phyloP scores from a whole-genome alignment of 208 protist species.

The Phytomonas serpens region DNA sequence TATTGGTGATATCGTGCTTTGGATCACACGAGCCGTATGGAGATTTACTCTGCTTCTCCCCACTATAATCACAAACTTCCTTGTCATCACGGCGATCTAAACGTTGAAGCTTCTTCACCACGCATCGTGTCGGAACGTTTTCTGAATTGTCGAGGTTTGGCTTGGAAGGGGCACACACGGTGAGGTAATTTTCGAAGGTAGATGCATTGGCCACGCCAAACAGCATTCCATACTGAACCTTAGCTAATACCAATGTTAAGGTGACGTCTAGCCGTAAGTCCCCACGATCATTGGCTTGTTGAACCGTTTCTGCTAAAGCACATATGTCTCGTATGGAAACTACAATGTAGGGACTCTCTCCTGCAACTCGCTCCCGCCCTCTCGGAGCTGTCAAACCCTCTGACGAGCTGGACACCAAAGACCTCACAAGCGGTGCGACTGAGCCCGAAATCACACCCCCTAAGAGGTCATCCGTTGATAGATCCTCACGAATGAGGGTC shows the following conservation, averaged over 20 bases:
- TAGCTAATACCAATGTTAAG: constrained; percentile 21
- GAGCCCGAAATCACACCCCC: background rate
- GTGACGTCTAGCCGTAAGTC: constrained; percentile 41
- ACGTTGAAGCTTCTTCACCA: background rate
- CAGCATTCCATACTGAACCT: constrained; percentile 37
- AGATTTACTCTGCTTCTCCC: background rate
- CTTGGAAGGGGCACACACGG: constrained; percentile 22
- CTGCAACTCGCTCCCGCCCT: background rate
- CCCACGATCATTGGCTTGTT: constrained; percentile 28
- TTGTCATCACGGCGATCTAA: background rate
- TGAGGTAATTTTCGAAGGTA: constrained; percentile 29
- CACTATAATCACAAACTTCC: background rate
- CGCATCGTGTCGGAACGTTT: background rate
- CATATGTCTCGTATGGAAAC: constrained; percentile 35
- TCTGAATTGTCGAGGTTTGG: background rate
- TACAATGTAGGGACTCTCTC: constrained; percentile 9
- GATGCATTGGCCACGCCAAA: constrained; percentile 34
- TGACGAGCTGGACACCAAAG: background rate
- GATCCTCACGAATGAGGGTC: background rate
- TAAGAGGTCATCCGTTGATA: background rate
- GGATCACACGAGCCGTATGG: background rate
- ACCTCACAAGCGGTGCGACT: background rate
- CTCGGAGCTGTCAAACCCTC: background rate
- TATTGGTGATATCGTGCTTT: background rate
- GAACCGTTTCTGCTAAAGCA: constrained; percentile 33